These are phyloP conservation scores for Xylaria sp. DNA, from an alignment of 2,329 filamentous ascomycete genomes.

Conservation along the genomic window DNA sequence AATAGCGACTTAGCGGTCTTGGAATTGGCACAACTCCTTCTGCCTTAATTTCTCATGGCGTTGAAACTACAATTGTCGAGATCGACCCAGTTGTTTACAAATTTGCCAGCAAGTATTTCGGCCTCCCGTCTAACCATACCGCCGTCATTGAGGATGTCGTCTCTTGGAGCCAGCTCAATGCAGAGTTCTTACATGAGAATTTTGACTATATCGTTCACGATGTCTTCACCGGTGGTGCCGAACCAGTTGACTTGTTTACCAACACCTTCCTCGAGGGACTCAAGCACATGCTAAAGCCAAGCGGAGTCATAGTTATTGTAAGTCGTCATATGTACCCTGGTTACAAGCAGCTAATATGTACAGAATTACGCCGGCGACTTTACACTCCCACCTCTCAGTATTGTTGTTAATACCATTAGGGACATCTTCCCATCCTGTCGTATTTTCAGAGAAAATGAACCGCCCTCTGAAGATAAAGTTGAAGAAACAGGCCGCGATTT, in stretches of 20 bases:
- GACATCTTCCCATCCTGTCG: conserved; percentile 89
- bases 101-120: conserved; percentile 86
- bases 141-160: conserved; percentile 86
- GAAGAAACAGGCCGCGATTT: conserved; percentile 73
- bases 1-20: conserved; percentile 71
- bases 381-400: conserved; percentile 76
- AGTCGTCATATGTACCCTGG: conserved; percentile 49
- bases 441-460: conserved; percentile 83
- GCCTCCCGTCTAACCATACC: conserved; percentile 79
- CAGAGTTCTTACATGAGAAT: conserved; percentile 56
- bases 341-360: conserved; percentile 22
- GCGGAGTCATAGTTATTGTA: conserved; percentile 89
- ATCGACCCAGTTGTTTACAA: conserved; percentile 90
- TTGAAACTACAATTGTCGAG: conserved; percentile 93
- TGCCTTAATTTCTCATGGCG: conserved; percentile 85
- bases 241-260: conserved; percentile 90
- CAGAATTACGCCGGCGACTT: conserved; percentile 97
- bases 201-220: conserved; percentile 98
- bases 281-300: conserved; percentile 74
- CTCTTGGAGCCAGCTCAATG: conserved; percentile 67
- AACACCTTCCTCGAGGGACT: conserved; percentile 82
- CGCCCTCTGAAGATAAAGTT: conserved; percentile 60
- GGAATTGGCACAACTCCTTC: conserved; percentile 93
- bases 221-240: conserved; percentile 95
- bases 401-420: conserved; percentile 85